Evolutionary conservation across 2,329 filamentous ascomycete species (phyloP).

Genomic region (Aspergillus sp.): DNA sequence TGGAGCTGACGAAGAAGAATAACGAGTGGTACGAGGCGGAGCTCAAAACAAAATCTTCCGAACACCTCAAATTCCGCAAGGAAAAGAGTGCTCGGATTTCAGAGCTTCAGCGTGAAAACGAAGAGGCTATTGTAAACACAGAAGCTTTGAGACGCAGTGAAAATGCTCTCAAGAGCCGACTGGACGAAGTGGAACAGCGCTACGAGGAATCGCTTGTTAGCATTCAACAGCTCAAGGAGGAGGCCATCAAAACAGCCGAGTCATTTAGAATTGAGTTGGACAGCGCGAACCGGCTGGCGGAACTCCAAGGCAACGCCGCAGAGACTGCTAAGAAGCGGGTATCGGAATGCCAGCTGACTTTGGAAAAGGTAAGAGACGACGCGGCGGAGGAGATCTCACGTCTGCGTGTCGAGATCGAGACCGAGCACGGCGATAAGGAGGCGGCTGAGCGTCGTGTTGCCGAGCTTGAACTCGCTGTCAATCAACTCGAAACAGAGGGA

Average conservation of each 20-base stretch:
- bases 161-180: slow-evolving; percentile 72
- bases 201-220: slow-evolving; percentile 79
- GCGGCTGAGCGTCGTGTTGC: slow-evolving; percentile 62
- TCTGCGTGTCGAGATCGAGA: slow-evolving; percentile 54
- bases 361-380: slow-evolving; percentile 62
- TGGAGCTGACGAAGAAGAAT: slow-evolving; percentile 83
- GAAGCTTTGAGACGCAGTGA: slow-evolving; percentile 79
- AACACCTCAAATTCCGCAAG: slow-evolving; percentile 86
- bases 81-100: slow-evolving; percentile 90
- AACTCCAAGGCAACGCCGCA: slow-evolving; percentile 63
- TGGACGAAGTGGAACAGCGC: slow-evolving; percentile 82
- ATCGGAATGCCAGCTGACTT: slow-evolving; percentile 56
- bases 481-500: slow-evolving; percentile 58
- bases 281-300: slow-evolving; percentile 74
- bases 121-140: slow-evolving; percentile 75
- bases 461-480: slow-evolving; percentile 64
- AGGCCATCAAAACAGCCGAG: slow-evolving; percentile 77
- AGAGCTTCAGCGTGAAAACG: slow-evolving; percentile 82
- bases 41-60: slow-evolving; percentile 82
- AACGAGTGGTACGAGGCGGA: slow-evolving; percentile 93
- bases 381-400: slow-evolving; percentile 60
- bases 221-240: slow-evolving; percentile 82
- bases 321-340: slow-evolving; percentile 60
- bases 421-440: slow-evolving; percentile 60
- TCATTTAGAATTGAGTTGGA: slow-evolving; percentile 85